Evolutionary conservation across 495 filamentous ascomycete species (phyloP), one percentile per base, ranked within the genome.

Genomic region (Aspergillus olivimuriae): DNA sequence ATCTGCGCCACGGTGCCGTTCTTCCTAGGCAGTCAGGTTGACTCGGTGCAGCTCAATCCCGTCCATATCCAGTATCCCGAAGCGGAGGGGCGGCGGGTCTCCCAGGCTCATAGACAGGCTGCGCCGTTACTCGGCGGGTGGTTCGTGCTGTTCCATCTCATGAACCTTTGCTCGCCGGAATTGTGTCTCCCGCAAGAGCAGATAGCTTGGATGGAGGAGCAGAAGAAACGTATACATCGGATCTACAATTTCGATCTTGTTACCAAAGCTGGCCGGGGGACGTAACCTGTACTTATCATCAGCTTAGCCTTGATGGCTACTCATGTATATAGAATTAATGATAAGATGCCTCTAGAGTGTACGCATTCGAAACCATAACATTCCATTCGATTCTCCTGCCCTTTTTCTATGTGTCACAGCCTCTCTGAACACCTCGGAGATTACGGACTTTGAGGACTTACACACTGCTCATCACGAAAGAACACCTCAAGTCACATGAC

Each of bases 1-100:
- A 62, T 70, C 30, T 73, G 69, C 44, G 68, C 58, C 15, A 55
- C 56, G 6, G 62, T 72, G 1, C 69, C 69, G 0, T 73, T 60
- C 40, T 62, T 62, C 24, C 54, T 73, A 4, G 69, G 68, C 0
- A 65, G 50, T 17, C 69, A 73, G 53, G 50, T 49, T 1, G 50
- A 36, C 11, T 60, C 63, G 3, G 53, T 62, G 1, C 56, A 51
- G 3, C 53, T 65, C 43, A 61, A 60, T 21, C 34, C 50, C 10
- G 47, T 52, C 6, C 55, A 57, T 3, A 52, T 72, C 18, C 52
- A 65, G 24, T 72, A 69, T 39, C 68, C 69, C 0, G 58, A 53
- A 20, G 46, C 55, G 2, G 65, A 63, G 21, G 52, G 48, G 2
- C 24, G 54, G 16, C 61, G 55, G 10, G 47, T 57, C 1, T 57